phyloP scores from a whole-genome alignment of 2,329 filamentous ascomycete species.

The Penicillium italicum region DNA sequence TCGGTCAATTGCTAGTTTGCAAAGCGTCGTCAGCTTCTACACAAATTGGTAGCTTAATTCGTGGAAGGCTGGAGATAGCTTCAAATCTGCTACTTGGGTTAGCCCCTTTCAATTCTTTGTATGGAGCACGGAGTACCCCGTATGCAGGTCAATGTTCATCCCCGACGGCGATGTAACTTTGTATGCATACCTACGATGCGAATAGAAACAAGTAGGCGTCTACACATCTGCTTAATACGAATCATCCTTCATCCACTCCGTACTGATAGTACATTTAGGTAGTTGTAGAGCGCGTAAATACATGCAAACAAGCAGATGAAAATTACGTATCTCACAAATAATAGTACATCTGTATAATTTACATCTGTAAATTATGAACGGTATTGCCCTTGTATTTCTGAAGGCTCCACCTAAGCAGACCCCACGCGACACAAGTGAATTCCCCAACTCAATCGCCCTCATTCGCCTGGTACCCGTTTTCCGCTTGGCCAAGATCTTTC shows the following conservation, averaged over 20 bases:
- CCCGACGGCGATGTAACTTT: not conserved
- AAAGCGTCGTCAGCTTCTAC: conserved; percentile 7
- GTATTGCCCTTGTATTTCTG: not conserved
- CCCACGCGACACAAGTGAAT: not conserved
- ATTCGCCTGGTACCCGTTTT: not conserved
- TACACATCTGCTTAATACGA: not conserved
- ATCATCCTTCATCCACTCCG: not conserved
- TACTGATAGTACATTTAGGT: not conserved
- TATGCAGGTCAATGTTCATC: not conserved
- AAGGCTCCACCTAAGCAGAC: not conserved
- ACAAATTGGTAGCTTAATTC: not conserved
- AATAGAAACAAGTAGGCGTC: not conserved
- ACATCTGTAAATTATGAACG: not conserved
- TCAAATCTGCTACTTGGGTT: not conserved
- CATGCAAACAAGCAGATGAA: not conserved
- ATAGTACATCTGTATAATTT: no score
- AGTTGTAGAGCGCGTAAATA: not conserved
- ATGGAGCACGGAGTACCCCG: not conserved
- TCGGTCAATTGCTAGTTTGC: not conserved
- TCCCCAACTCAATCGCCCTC: not conserved
- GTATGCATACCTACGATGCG: not conserved
- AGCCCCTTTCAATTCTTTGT: not conserved
- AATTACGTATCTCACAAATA: not conserved
- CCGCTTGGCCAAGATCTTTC: not conserved
- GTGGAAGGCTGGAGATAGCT: not conserved